Evolutionary conservation across 2,329 filamentous ascomycete species (phyloP).

Genomic region (Xylaria sp.): DNA sequence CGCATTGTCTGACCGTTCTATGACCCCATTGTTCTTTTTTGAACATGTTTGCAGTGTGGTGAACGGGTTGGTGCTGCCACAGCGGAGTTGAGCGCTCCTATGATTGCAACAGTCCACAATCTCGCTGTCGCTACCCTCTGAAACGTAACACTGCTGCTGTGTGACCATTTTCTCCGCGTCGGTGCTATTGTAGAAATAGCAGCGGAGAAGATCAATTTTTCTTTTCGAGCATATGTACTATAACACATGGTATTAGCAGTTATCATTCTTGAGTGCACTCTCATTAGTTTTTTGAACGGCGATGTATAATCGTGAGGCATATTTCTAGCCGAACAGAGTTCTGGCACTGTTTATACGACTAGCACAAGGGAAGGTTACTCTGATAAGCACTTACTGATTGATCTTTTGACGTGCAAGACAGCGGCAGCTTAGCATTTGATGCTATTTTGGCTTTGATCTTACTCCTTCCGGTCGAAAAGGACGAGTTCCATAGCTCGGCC

Average conservation of each 20-base stretch:
- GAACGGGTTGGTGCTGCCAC: conserved; percentile 12
- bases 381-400: not conserved
- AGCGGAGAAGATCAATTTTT: conserved; percentile 14
- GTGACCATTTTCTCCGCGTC: not conserved
- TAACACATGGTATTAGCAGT: not conserved
- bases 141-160: conserved; percentile 17
- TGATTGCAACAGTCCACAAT: conserved; percentile 11
- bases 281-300: not conserved
- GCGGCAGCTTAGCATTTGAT: not conserved
- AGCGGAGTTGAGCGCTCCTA: not conserved
- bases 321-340: not conserved
- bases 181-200: conserved; percentile 4
- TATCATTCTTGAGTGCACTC: not conserved
- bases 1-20: not conserved
- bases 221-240: conserved; percentile 16
- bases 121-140: not conserved
- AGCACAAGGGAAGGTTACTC: not conserved
- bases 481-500: not conserved
- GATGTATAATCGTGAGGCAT: not conserved
- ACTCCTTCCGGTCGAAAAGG: not conserved
- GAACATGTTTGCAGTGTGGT: not conserved
- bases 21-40: not conserved
- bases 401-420: not conserved
- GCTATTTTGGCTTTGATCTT: conserved; percentile 8
- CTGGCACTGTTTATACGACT: not conserved